Conservation (phyloP, 2,329 filamentous ascomycete genomes). For the Paecilomyces formosus region DNA sequence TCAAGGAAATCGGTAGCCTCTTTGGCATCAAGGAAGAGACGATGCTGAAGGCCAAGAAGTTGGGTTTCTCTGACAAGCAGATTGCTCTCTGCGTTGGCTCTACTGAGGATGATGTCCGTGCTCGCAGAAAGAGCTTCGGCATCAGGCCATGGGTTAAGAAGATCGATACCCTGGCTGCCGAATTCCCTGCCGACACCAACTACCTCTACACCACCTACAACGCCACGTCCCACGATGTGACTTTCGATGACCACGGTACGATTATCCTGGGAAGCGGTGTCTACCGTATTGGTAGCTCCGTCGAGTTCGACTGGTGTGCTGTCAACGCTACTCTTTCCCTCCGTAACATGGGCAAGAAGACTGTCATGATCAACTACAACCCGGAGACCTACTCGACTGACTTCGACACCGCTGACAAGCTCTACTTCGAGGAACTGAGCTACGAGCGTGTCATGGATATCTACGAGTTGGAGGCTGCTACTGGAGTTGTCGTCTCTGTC, state of each 20-base stretch:
- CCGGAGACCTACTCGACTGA: slow-evolving; percentile 79
- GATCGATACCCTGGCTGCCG: slow-evolving; percentile 94
- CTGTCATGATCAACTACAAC: slow-evolving; percentile 93
- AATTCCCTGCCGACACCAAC: slow-evolving; percentile 92
- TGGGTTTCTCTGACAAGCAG: slow-evolving; percentile 95
- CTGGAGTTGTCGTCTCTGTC: slow-evolving; percentile 87
- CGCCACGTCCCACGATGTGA: slow-evolving; percentile 84
- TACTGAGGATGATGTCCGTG: slow-evolving; percentile 83
- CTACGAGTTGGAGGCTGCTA: slow-evolving; percentile 81
- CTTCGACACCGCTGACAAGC: slow-evolving; percentile 78
- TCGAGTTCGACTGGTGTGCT: slow-evolving; percentile 98
- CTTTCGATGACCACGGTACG: slow-evolving; percentile 85
- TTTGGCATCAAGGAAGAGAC: slow-evolving; percentile 82
- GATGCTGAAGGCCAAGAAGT: slow-evolving; percentile 86
- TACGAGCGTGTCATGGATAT: slow-evolving; percentile 99
- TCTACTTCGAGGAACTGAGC: slow-evolving; percentile 95
- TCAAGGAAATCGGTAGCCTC: slow-evolving; percentile 76
- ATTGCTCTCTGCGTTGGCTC: slow-evolving; percentile 80
- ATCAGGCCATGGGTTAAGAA: slow-evolving; percentile 96
- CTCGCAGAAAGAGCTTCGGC: slow-evolving; percentile 73
- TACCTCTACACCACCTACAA: slow-evolving; percentile 99
- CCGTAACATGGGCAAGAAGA: slow-evolving; percentile 86
- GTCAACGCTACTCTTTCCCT: slow-evolving; percentile 82
- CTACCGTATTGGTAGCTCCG: slow-evolving; percentile 94
- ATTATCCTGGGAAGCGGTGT: slow-evolving; percentile 90